Evolutionary conservation across 1,284 basidiomycete genomes (phyloP).

Genomic region (Ganoderma sinense): DNA sequence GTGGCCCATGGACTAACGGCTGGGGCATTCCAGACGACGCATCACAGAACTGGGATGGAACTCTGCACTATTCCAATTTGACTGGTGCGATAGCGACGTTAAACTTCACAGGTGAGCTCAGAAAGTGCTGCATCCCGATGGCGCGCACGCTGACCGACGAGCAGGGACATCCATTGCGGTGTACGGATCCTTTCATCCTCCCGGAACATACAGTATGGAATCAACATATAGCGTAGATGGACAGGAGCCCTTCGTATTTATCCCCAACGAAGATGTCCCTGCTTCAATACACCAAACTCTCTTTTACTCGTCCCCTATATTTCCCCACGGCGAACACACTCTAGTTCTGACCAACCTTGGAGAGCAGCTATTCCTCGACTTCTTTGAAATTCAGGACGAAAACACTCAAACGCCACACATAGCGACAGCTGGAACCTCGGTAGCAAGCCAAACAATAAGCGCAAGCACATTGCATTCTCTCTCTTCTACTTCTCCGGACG

Average conservation of each 20-base stretch:
- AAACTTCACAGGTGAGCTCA: neutral
- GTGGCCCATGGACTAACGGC: neutral
- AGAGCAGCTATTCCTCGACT: slow-evolving; percentile 22
- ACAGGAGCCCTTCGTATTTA: neutral
- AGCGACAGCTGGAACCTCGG: neutral
- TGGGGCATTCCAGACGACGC: neutral
- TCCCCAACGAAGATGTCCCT: slow-evolving; percentile 2
- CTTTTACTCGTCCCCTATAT: slow-evolving; percentile 12
- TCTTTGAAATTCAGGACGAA: slow-evolving; percentile 7
- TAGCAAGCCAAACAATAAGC: too few species aligned
- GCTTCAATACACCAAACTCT: slow-evolving; percentile 5
- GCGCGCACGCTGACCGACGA: neutral
- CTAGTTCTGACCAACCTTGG: slow-evolving; percentile 19
- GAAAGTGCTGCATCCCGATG: too few species aligned
- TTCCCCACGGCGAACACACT: slow-evolving; percentile 11
- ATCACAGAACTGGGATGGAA: neutral
- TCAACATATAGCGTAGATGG: slow-evolving; percentile 22
- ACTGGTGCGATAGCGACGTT: neutral
- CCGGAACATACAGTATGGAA: slow-evolving; percentile 18
- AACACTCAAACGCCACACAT: neutral
- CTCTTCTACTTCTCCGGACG: neutral
- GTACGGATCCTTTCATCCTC: slow-evolving; percentile 18
- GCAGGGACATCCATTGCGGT: slow-evolving; percentile 19
- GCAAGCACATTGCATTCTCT: neutral
- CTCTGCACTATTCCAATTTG: neutral